Conservation (phyloP, 768 basidiomycete species). For the Suillus luteus region DNA sequence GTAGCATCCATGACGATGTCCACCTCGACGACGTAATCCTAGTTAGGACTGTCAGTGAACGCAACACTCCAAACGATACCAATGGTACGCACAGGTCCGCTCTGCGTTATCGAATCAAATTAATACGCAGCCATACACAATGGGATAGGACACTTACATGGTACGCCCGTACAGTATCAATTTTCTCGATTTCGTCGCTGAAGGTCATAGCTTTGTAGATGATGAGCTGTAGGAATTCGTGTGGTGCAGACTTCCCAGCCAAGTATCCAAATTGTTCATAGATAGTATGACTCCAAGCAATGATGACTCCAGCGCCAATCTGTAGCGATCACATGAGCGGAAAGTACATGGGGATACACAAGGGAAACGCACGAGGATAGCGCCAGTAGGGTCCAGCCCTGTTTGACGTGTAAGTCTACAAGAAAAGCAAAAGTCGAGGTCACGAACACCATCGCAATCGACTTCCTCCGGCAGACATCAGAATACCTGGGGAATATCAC, state of each 20-base stretch:
- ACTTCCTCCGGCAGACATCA: constrained; percentile 83
- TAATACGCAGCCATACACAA: constrained; percentile 1
- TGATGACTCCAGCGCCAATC: constrained; percentile 81
- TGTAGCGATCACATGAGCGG: constrained; percentile 31
- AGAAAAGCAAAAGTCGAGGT: constrained; percentile 12
- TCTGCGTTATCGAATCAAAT: constrained; percentile 39
- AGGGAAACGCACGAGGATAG: constrained; percentile 57
- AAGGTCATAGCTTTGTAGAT: constrained; percentile 92
- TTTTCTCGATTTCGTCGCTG: constrained; percentile 77
- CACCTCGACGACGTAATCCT: constrained; percentile 93
- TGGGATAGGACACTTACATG: constrained; percentile 53
- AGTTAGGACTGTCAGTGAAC: constrained; percentile 11
- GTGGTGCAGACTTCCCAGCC: constrained; percentile 90
- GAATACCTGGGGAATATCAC: constrained; percentile 52
- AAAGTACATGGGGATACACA: neutral
- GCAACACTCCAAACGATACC: neutral
- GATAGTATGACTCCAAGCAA: constrained; percentile 75
- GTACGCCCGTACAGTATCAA: constrained; percentile 93
- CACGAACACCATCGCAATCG: constrained; percentile 80
- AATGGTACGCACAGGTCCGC: constrained; percentile 60
- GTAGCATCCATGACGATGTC: constrained; percentile 91
- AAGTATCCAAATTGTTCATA: constrained; percentile 82
- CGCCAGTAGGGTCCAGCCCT: constrained; percentile 81
- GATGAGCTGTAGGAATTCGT: constrained; percentile 87
- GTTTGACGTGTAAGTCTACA: constrained; percentile 14